Percentiles rank a stretch among this genome's conserved stretches.
These are phyloP conservation scores for Cystobasidium slooffiae DNA, from an alignment of 1,284 basidiomycete species.

Conservation along the genomic window DNA sequence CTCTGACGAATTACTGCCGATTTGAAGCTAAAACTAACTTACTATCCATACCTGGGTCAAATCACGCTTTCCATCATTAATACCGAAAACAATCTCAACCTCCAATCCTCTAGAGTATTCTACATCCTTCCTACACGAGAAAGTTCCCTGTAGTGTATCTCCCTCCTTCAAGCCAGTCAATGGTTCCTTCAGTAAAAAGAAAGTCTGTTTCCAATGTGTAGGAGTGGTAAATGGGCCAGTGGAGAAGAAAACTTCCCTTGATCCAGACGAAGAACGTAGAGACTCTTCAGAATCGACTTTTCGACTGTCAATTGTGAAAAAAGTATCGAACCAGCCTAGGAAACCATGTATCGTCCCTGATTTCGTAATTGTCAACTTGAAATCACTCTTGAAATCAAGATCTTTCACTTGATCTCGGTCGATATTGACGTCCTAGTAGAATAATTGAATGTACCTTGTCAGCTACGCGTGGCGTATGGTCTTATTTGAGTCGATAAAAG, in stretches of 20 bases:
- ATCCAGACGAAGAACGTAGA: conserved; percentile 56
- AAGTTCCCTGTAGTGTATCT: conserved; percentile 73
- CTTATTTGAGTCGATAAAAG: background rate
- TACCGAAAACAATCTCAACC: conserved; percentile 84
- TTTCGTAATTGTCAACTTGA: conserved; percentile 69
- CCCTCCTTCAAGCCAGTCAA: conserved; percentile 71
- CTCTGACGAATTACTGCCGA: too few relatives aligned
- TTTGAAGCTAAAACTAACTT: conserved; percentile 5
- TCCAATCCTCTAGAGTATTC: conserved; percentile 87
- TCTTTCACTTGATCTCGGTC: conserved; percentile 68
- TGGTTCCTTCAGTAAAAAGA: conserved; percentile 83
- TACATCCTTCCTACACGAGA: conserved; percentile 78
- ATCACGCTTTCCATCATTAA: conserved; percentile 52
- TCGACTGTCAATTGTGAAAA: conserved; percentile 71
- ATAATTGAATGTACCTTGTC: conserved; percentile 45
- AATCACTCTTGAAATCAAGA: conserved; percentile 77
- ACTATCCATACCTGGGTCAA: conserved; percentile 34
- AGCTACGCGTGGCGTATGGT: background rate
- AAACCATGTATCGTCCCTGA: conserved; percentile 74
- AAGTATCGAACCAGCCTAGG: conserved; percentile 92
- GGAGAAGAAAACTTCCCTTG: conserved; percentile 78
- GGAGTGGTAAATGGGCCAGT: conserved; percentile 83
- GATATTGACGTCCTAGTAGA: conserved; percentile 69
- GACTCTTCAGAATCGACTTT: conserved; percentile 65
- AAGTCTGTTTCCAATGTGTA: conserved; percentile 98